Conservation (phyloP, 441 rosid species). For the Geranium incanum region DNA sequence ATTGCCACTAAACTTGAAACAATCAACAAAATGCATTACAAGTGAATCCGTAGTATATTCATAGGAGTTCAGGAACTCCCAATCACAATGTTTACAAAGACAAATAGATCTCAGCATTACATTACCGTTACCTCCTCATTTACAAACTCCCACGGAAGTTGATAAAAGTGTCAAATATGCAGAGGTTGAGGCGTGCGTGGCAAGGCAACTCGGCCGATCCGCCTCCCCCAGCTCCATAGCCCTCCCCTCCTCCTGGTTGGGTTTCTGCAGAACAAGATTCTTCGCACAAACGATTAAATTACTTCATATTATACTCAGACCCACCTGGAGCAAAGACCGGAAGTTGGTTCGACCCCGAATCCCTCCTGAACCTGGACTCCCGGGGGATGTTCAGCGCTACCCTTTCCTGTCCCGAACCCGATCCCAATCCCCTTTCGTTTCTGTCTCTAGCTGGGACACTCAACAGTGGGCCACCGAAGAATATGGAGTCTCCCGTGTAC, state of each 20-base stretch:
- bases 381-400: constrained; percentile 35
- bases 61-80: no score
- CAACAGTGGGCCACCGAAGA: constrained; percentile 69
- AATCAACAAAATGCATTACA: no score
- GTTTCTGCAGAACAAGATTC: not conserved
- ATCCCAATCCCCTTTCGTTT: constrained; percentile 38
- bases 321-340: constrained; percentile 54
- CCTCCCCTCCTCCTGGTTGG: not conserved
- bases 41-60: no score
- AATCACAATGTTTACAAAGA: no score
- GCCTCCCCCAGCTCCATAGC: no score
- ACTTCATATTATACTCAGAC: constrained; percentile 24
- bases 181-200: no score
- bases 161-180: no score
- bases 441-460: constrained; percentile 51
- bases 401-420: constrained; percentile 48
- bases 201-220: no score
- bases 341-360: constrained; percentile 59
- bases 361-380: constrained; percentile 52
- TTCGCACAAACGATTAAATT: constrained; percentile 26
- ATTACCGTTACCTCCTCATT: no score
- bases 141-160: no score
- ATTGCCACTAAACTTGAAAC: no score
- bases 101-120: no score
- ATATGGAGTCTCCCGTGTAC: constrained; percentile 61